phyloP scores from a whole-genome alignment of 192 early-diverging fungal species.

The Jimgerdemannia lactiflua region DNA sequence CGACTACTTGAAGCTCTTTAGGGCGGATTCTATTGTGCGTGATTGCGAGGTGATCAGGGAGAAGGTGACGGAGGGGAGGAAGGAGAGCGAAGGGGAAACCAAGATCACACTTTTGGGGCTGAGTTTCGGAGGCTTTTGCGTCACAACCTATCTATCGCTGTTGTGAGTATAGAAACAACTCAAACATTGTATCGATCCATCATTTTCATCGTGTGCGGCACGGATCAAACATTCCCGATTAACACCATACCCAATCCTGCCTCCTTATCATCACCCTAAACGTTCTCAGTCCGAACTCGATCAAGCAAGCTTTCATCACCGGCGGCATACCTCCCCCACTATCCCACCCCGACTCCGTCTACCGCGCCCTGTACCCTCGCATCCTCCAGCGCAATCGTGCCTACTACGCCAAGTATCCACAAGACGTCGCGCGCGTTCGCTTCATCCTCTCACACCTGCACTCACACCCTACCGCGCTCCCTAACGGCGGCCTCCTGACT shows the following conservation, averaged over 20 bases:
- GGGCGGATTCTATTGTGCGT: slow-evolving; percentile 66
- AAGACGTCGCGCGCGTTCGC: slow-evolving; percentile 58
- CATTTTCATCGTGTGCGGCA: too few species aligned
- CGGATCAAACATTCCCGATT: neutral
- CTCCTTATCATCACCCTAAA: neutral
- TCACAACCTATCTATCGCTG: slow-evolving; percentile 61
- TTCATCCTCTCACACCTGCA: slow-evolving; percentile 55
- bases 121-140: slow-evolving; percentile 72
- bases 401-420: slow-evolving; percentile 62
- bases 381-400: slow-evolving; percentile 57
- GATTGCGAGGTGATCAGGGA: slow-evolving; percentile 66
- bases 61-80: slow-evolving; percentile 37
- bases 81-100: slow-evolving; percentile 32
- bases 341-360: slow-evolving; percentile 58
- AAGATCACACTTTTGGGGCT: slow-evolving; percentile 60
- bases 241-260: neutral
- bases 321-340: slow-evolving; percentile 68
- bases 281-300: slow-evolving; percentile 43
- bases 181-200: too few species aligned
- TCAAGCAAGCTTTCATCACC: slow-evolving; percentile 63
- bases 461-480: slow-evolving; percentile 37
- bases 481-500: slow-evolving; percentile 60
- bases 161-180: slow-evolving; percentile 39
- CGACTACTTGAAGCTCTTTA: slow-evolving; percentile 59
- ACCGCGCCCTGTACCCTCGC: slow-evolving; percentile 55